A percentile compares a stretch with the other conserved stretches of the same genome.
Conservation (phyloP, 2,329 filamentous ascomycete species). For the Arthrobotrys entomopaga region DNA sequence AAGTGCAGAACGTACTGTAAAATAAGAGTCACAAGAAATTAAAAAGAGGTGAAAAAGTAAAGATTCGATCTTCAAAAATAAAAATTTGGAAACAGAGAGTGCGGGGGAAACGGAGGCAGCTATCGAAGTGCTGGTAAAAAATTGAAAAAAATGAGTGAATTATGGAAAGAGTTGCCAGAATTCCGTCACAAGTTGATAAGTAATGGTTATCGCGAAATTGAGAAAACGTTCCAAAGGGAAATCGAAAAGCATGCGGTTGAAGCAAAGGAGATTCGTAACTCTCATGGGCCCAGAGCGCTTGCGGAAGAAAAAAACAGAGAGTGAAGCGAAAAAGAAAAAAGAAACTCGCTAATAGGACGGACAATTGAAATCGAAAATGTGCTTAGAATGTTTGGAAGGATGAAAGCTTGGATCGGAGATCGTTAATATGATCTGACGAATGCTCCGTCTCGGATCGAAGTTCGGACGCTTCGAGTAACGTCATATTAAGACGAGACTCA, state of each 20-base stretch:
- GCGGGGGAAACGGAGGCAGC: constrained; percentile 45
- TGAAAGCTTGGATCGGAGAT: constrained; percentile 74
- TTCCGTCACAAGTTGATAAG: constrained; percentile 24
- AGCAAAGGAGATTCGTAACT: constrained; percentile 54
- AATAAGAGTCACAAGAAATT: constrained; percentile 17
- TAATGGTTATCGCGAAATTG: background rate
- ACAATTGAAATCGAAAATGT: constrained; percentile 16
- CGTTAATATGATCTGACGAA: constrained; percentile 75
- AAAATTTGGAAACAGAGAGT: constrained; percentile 3
- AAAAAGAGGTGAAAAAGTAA: constrained; percentile 36
- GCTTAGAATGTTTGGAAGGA: constrained; percentile 69
- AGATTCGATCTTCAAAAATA: constrained; percentile 18
- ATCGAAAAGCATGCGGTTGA: constrained; percentile 33
- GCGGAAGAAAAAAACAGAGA: constrained; percentile 18
- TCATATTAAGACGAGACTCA: constrained; percentile 80
- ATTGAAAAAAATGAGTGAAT: constrained; percentile 11
- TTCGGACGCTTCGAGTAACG: constrained; percentile 83
- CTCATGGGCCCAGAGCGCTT: constrained; percentile 52
- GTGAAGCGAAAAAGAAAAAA: constrained; percentile 26
- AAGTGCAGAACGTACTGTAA: constrained; percentile 28
- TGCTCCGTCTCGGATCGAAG: constrained; percentile 79
- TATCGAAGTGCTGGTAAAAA: constrained; percentile 47
- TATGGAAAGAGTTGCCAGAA: constrained; percentile 43
- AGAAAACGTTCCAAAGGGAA: constrained; percentile 2
- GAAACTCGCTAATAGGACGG: constrained; percentile 40